These are phyloP conservation scores for Lactarius evosmus DNA, from an alignment of 768 basidiomycete genomes.

Conservation along the genomic window DNA sequence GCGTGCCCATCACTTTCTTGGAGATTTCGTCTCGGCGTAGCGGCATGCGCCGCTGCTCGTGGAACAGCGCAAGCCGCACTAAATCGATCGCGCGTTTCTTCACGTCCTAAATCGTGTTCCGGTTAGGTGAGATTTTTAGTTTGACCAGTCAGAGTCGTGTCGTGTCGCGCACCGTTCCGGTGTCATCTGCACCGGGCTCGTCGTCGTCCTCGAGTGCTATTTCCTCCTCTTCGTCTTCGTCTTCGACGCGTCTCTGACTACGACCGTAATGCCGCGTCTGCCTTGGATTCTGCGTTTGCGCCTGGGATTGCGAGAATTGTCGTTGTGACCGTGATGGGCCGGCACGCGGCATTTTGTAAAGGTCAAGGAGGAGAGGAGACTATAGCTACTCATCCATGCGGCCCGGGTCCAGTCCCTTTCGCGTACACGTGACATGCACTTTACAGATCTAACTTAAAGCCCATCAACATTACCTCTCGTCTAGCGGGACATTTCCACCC, in stretches of 20 bases:
- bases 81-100: slow-evolving; percentile 66
- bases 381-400: background rate
- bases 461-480: too few relatives aligned
- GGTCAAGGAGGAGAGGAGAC: background rate
- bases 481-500: too few relatives aligned
- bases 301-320: slow-evolving; percentile 32
- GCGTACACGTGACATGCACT: too few relatives aligned
- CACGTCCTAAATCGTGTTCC: slow-evolving; percentile 47
- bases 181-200: slow-evolving; percentile 33
- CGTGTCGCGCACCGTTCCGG: background rate
- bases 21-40: slow-evolving; percentile 81
- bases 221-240: slow-evolving; percentile 39
- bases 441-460: too few relatives aligned
- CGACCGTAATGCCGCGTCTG: slow-evolving; percentile 30
- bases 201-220: slow-evolving; percentile 36
- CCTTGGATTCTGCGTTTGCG: slow-evolving; percentile 31
- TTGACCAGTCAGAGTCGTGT: background rate
- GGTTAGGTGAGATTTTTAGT: background rate
- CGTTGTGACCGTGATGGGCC: slow-evolving; percentile 41
- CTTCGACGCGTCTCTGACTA: slow-evolving; percentile 33
- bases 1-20: slow-evolving; percentile 64
- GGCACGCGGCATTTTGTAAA: slow-evolving; percentile 34
- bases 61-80: slow-evolving; percentile 78
- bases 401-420: too few relatives aligned
- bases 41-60: slow-evolving; percentile 63